A percentile compares a stretch with the other conserved stretches of the same genome.
Evolutionary conservation across 2,329 filamentous ascomycete genomes (phyloP).

Genomic region (Didymella exigua): DNA sequence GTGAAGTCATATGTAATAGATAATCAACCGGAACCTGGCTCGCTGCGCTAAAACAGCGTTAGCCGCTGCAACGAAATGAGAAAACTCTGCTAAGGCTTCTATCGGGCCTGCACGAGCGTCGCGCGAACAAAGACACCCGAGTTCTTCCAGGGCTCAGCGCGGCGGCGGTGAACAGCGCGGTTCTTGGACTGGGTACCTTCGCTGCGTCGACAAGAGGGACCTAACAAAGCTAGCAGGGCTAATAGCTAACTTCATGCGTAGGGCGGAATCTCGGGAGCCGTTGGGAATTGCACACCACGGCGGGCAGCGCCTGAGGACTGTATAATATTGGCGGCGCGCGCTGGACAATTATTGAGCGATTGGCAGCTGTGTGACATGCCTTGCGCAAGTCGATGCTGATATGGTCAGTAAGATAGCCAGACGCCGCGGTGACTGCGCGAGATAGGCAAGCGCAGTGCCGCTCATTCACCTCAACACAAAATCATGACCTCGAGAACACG

Average conservation of each 20-base stretch:
- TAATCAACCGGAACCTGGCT: constrained; percentile 39
- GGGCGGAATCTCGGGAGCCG: constrained; percentile 21
- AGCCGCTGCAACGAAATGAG: constrained; percentile 36
- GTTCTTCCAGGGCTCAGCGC: constrained; percentile 23
- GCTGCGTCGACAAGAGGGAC: constrained; percentile 11
- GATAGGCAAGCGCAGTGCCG: constrained; percentile 30
- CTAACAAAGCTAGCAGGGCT: constrained; percentile 10
- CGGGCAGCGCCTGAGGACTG: constrained; percentile 7
- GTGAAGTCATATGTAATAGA: constrained; percentile 41
- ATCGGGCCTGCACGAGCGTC: constrained; percentile 37
- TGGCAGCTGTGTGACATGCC: constrained; percentile 13
- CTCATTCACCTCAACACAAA: constrained; percentile 21
- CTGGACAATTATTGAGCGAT: not conserved
- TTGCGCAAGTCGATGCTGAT: constrained; percentile 6
- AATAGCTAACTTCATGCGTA: constrained; percentile 14
- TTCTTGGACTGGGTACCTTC: constrained; percentile 25
- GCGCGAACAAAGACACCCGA: constrained; percentile 38
- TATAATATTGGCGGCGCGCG: constrained; percentile 10
- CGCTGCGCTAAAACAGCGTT: constrained; percentile 38
- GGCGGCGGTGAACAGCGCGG: constrained; percentile 36
- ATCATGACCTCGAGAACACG: constrained; percentile 14
- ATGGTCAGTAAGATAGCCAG: constrained; percentile 16
- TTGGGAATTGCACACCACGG: constrained; percentile 15
- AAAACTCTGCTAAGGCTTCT: constrained; percentile 44
- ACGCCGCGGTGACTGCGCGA: constrained; percentile 13